These are phyloP conservation scores for Zelopaecilomyces penicillatus DNA, from an alignment of 2,329 filamentous ascomycete species.

Conservation along the genomic window DNA sequence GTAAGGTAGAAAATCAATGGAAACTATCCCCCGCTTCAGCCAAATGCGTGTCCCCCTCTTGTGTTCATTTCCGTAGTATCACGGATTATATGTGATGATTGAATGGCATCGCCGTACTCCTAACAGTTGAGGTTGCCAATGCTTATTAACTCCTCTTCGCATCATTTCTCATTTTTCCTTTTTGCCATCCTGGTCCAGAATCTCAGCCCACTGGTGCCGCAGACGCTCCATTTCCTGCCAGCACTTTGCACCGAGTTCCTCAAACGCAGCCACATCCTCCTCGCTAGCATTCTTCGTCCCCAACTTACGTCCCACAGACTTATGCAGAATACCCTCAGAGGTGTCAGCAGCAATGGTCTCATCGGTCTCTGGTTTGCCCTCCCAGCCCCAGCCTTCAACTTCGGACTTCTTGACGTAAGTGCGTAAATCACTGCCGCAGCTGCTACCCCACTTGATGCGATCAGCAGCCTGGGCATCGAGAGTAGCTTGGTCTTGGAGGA, in stretches of 20 bases:
- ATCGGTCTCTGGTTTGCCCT: constrained; percentile 45
- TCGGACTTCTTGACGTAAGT: constrained; percentile 67
- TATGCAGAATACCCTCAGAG: constrained; percentile 38
- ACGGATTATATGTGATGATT: no score
- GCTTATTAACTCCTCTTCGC: no score
- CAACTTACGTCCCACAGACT: constrained; percentile 49
- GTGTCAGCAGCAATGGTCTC: constrained; percentile 33
- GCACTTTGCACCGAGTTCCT: constrained; percentile 48
- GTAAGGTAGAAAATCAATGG: no score
- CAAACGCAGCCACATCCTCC: constrained; percentile 53
- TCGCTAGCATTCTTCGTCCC: constrained; percentile 50
- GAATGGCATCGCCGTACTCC: no score
- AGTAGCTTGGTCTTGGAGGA: constrained; percentile 55
- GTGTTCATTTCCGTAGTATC: no score
- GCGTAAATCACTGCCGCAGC: constrained; percentile 49
- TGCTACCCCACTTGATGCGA: constrained; percentile 75
- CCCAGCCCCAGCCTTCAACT: constrained; percentile 77
- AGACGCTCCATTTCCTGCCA: constrained; percentile 69
- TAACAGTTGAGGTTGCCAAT: no score
- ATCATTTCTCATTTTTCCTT: neutral
- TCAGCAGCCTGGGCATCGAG: constrained; percentile 49
- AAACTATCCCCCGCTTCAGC: no score
- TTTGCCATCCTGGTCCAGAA: constrained; percentile 12
- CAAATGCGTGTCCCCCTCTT: no score
- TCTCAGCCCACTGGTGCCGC: constrained; percentile 56